Base-by-base conservation (phyloP, 2,329 filamentous ascomycete genomes). In the Colletotrichum echinochloae region DNA sequence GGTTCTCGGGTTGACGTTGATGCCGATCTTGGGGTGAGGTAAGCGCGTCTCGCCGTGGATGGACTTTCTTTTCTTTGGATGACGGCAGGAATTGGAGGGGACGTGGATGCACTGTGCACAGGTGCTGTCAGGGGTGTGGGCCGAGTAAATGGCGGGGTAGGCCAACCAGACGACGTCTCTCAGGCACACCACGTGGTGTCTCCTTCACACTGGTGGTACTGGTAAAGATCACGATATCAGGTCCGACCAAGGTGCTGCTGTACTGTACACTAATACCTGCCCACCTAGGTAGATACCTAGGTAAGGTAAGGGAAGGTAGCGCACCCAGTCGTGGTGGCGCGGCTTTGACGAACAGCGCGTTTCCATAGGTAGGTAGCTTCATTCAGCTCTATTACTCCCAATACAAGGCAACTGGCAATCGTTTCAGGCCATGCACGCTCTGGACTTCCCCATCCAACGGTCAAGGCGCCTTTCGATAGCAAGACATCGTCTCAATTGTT, bases 91-190 rank as follows among this genome's bases (percentile, higher is more conserved):
- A 65, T 68, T 59, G 49, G 67, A 62, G 67, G 67, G 67, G 64
- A 67, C 57, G 26, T 68, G 49, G 56, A 66, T 70, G 68, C 64
- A 71, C 68, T 71, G 68, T 71, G 68, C 65, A 30, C 57, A 48
- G 44, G 35, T 33, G 51, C 44, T 67, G 64, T 26, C 64, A 59
- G 64, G 68, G 68, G 68, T 66, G 67, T 71, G 68, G 65, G 56
- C 66, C 46, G 51, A 71, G 68, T 71, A 71, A 71, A 71, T 71
- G 64, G 68, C 68, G 68, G 68, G 68, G 68, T 71, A 71, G 52
- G 44, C 68, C 57, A 68, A 71, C 68, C 68, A 68, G 51, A 59
- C 57, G 57, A 46, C 59, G 68, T 48, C 46, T 68, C 39, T 51
- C 59, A 62, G 59, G 65, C 52, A 68, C 65, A 68, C 68, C 68